Evolutionary conservation across 768 basidiomycete species (phyloP), one percentile per base, ranked within the genome.

Genomic region (Russula abietina): DNA sequence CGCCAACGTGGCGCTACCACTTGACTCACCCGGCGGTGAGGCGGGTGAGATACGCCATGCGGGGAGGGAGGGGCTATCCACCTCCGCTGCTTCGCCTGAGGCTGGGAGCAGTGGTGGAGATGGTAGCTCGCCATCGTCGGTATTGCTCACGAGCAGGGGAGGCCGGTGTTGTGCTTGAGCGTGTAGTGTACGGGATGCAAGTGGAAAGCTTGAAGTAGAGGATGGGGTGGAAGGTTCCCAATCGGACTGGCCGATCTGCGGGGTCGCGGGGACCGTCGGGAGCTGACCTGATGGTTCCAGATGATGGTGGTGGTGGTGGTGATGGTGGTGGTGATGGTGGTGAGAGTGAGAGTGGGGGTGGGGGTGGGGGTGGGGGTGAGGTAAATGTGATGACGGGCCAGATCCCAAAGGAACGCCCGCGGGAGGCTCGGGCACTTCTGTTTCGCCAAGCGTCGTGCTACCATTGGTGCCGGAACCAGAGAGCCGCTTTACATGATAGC

Each of bases 391-490:
- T 33, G 38, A 4, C 28, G 55, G 36, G 55, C 26, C 28, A 5
- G 61, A 41, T 43, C 7, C 50, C 4, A 12, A 24, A 36, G 46
- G n/a, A 14, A 30, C 22, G 48, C 26, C 45, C 11, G 22, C n/a
- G 19, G 45, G 45, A 46, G 45, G 45, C 11, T 10, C 5, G 4
- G 45, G 22, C 9, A 22, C 16, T 10, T 59, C 61, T 0, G 24
- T n/a, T 24, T 63, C 62, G 7, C 62, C 62, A 2, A 63, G 52
- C 2, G 62, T 24, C 11, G 57, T 22, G 39, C 11, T 48, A n/a
- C 56, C 57, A 24, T 59, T n/a, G 3, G 60, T 59, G 9, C 57
- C 58, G 12, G 66, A 62, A 12, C 60, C 54, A 16, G 66, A 62
- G 12, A 46, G 48, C 3, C 55, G 64, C n/a, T 62, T 62, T 16